Percentiles rank a stretch among this genome's conserved stretches.
Conservation (phyloP, 73 alveolate species). For the Tetrahymena borealis region DNA sequence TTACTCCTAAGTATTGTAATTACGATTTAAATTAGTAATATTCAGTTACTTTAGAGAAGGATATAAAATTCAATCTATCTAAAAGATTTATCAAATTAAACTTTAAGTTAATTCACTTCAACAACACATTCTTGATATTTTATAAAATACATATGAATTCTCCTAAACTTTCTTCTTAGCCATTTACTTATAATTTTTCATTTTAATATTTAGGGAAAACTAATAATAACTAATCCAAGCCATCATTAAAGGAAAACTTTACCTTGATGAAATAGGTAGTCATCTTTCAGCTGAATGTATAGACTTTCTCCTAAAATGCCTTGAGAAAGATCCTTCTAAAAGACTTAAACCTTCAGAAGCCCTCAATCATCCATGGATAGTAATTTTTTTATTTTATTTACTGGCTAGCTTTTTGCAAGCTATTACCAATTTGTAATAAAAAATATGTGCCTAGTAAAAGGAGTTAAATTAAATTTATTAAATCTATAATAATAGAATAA, state of each 20-base stretch:
- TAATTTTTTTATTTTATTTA: not conserved
- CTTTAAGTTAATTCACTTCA: no score
- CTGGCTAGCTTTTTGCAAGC: no score
- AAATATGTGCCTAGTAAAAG: no score
- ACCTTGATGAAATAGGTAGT: not conserved
- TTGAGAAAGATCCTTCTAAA: not conserved
- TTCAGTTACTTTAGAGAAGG: no score
- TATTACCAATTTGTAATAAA: no score
- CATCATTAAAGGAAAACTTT: not conserved
- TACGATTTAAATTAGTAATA: no score
- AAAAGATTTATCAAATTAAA: no score
- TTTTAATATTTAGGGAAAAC: not conserved
- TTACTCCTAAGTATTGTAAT: no score
- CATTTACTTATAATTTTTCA: not conserved
- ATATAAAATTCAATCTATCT: no score
- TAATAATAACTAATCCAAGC: not conserved
- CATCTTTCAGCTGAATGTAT: not conserved
- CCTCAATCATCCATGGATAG: not conserved
- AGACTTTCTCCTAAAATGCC: not conserved
- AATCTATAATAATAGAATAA: not conserved
- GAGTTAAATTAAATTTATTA: not conserved
- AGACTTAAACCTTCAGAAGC: not conserved
- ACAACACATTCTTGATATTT: not conserved
- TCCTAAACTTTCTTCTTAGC: not conserved
- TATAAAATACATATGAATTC: not conserved